Percentiles rank a stretch among this genome's conserved stretches.
Conservation (phyloP, 495 filamentous ascomycete genomes). For the Cudoniella acicularis region DNA sequence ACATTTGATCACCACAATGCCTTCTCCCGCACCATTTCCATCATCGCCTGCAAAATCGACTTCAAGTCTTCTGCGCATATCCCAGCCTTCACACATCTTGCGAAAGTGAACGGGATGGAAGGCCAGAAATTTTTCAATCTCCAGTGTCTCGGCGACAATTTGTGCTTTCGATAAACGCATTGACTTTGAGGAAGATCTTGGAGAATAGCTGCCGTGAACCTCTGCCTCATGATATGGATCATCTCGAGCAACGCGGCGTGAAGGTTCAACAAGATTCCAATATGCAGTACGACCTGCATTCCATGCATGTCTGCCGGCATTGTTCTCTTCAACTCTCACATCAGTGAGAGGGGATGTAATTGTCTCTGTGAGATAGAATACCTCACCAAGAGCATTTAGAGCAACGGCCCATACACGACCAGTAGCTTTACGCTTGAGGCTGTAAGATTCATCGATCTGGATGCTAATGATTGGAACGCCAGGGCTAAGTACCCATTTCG, state of each 20-base stretch:
- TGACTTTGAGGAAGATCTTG: constrained; percentile 62
- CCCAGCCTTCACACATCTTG: constrained; percentile 79
- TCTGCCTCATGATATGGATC: constrained; percentile 61
- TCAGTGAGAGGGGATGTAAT: constrained; percentile 42
- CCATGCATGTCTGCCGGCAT: constrained; percentile 58
- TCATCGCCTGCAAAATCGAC: constrained; percentile 89
- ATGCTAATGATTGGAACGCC: constrained; percentile 89
- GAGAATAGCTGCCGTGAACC: constrained; percentile 64
- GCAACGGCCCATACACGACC: constrained; percentile 80
- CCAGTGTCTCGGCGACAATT: constrained; percentile 66
- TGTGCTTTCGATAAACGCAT: constrained; percentile 71
- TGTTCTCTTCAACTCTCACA: constrained; percentile 46
- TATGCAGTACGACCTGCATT: constrained; percentile 68
- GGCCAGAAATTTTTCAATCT: constrained; percentile 73
- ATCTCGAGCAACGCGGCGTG: constrained; percentile 63
- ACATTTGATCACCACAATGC: constrained; percentile 67
- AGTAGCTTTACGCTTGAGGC: constrained; percentile 58
- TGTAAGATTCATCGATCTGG: constrained; percentile 78
- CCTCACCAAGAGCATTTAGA: constrained; percentile 87
- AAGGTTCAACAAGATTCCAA: constrained; percentile 78
- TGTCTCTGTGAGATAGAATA: constrained; percentile 75
- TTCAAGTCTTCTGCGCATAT: constrained; percentile 82
- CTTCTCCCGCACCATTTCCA: constrained; percentile 66
- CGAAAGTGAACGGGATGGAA: constrained; percentile 77
- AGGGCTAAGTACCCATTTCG: constrained; percentile 83